Evolutionary conservation across 441 rosid species (phyloP).

Genomic region (Metrosideros polymorpha): DNA sequence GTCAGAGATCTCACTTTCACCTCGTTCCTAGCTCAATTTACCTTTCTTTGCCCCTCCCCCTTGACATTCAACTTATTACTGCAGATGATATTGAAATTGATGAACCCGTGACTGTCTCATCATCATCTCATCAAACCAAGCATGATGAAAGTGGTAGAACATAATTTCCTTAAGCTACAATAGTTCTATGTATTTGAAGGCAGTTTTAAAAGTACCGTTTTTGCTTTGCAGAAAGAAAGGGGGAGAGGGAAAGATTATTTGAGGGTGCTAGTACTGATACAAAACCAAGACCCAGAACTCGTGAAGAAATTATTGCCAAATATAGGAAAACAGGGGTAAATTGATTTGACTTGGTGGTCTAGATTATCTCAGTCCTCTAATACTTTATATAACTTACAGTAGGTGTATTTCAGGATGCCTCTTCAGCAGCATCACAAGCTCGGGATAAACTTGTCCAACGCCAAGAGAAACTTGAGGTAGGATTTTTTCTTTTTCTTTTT

Average conservation of each 20-base stretch:
- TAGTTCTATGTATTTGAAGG: background rate
- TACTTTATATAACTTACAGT: background rate
- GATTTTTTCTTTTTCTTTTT: background rate
- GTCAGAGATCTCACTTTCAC: slow-evolving; percentile 25
- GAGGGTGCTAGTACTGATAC: slow-evolving; percentile 56
- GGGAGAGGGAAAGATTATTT: slow-evolving; percentile 55
- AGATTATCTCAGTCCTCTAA: slow-evolving; percentile 5
- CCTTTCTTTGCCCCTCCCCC: background rate
- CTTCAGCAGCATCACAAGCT: slow-evolving; percentile 70
- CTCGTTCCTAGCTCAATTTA: background rate
- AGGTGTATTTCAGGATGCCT: slow-evolving; percentile 48
- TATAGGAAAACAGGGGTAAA: slow-evolving; percentile 68
- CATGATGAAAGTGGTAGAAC: slow-evolving; percentile 38
- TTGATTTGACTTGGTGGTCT: background rate
- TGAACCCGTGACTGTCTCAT: slow-evolving; percentile 31
- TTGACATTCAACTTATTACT: slow-evolving; percentile 14
- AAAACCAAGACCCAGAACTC: slow-evolving; percentile 60
- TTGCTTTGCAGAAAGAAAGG: slow-evolving; percentile 36
- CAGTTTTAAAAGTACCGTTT: slow-evolving; percentile 3
- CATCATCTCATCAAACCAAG: slow-evolving; percentile 26
- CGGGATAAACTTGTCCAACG: slow-evolving; percentile 76
- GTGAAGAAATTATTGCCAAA: slow-evolving; percentile 84
- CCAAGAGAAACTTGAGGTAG: slow-evolving; percentile 81
- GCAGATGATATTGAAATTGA: slow-evolving; percentile 79
- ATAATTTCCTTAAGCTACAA: background rate